Evolutionary conservation across 106 monocot genomes (phyloP), one percentile per base, ranked within the genome.

Genomic region (Allium cepa): DNA sequence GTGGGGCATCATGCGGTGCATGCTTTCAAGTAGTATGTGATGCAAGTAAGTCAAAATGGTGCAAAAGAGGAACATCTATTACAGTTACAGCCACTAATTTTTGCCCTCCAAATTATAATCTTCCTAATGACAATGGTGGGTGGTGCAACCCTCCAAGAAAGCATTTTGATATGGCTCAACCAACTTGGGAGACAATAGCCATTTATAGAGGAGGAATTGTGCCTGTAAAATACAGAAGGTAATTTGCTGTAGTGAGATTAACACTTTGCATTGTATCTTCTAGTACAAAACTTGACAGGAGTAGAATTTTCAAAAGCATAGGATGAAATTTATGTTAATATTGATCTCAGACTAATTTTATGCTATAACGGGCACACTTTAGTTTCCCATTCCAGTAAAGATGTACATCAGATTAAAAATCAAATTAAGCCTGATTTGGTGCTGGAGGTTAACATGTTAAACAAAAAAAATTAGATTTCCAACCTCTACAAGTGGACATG

Each of bases 101-200:
- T 72, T 94, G 87, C 73, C 90, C 90, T 0, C 87, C 94, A 0
- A 87, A 94, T 75, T 77, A 76, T 61, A 59, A 52, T 63, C 75
- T 81, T 11, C 77, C 89, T 53, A 86, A 67, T 70, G 72, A 90
- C 76, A 65, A 82, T 27, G 88, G 88, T 28, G 85, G 88, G 15
- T 85, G 88, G 88, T 85, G 88, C 75, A 79, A 85, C 27, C 81
- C 85, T 0, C 82, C 85, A 14, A 69, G 85, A 9, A 49, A 60
- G 8, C 88, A 89, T 53, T 88, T 88, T 50, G 83, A 87, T 69
- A 80, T 87, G 83, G 57, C 92, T 26, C 92, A 88, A 77, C 92
- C 92, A 16, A 85, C 92, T 3, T 92, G 77, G 73, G 76, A 85
- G 76, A 67, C 70, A 48, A 79, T 87, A 18, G 86, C 73, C 46